phyloP scores from a whole-genome alignment of 345 rosid genomes.

The Anastatica hierochuntica region DNA sequence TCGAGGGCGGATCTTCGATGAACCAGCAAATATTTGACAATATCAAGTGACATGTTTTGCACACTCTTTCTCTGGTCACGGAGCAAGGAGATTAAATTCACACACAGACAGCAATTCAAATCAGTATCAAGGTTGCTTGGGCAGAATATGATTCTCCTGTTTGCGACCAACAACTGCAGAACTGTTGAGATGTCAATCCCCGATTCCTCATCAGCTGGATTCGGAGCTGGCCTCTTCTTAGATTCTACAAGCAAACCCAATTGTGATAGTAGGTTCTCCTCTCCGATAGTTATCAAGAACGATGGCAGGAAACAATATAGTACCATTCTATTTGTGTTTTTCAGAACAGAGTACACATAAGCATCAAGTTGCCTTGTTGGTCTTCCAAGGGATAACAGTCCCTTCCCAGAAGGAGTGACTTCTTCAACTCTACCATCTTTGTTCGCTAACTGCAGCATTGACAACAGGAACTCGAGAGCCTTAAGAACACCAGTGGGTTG shows the following conservation, averaged over 20 bases:
- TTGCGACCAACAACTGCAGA: slow-evolving; percentile 76
- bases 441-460: slow-evolving; percentile 84
- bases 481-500: slow-evolving; percentile 60
- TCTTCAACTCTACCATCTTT: slow-evolving; percentile 90
- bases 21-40: slow-evolving; percentile 61
- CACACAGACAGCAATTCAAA: slow-evolving; percentile 77
- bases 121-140: slow-evolving; percentile 86
- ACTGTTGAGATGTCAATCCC: slow-evolving; percentile 60
- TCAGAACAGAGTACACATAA: slow-evolving; percentile 69
- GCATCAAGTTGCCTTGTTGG: slow-evolving; percentile 74
- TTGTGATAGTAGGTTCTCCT: slow-evolving; percentile 59
- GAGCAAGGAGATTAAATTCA: slow-evolving; percentile 70
- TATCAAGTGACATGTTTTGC: slow-evolving; percentile 63
- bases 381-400: slow-evolving; percentile 68
- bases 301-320: slow-evolving; percentile 80
- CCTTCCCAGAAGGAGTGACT: slow-evolving; percentile 64
- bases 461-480: slow-evolving; percentile 72
- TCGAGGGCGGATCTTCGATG: slow-evolving; percentile 72
- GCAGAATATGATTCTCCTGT: slow-evolving; percentile 69
- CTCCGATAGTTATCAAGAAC: slow-evolving; percentile 69
- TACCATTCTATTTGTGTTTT: slow-evolving; percentile 75
- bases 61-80: slow-evolving; percentile 64
- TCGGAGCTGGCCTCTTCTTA: slow-evolving; percentile 35
- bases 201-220: slow-evolving; percentile 42
- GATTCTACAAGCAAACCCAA: slow-evolving; percentile 57